Base-by-base conservation (phyloP, 768 basidiomycete species). In the Filobasidium floriforme region DNA sequence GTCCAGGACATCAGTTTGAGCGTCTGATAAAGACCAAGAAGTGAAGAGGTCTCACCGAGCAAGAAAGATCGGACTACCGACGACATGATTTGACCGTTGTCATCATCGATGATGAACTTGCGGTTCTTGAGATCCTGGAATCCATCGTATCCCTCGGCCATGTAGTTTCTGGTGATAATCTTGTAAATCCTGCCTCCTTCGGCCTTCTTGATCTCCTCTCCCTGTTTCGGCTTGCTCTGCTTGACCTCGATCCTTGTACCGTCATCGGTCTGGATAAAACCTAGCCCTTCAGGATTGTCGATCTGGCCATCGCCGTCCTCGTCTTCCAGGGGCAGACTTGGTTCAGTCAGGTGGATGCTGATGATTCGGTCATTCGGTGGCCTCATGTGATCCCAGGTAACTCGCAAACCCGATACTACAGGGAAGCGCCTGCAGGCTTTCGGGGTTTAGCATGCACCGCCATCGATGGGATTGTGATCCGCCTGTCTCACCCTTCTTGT, bases 311-410 rank as follows among this genome's bases (percentile, higher is more conserved):
- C 69, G 59, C 62, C 68, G 66, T 72, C 70, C 2, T 71, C 71
- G 19, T 73, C 70, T 19, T 68, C 82, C 77, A 71, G 81, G 79
- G 67, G 84, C 68, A 52, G 87, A 79, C 46, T 51, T 37, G 51
- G 46, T 40, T 70, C 67, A 63, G 74, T 49, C 28, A 76, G 69
- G 43, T 78, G 70, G 24, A 94, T 81, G 3, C 87, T 87, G 26
- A 87, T 77, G 7, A 96, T 84, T 18, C 92, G 86, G 62, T 86
- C 81, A 18, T 87, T 87, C 0, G 89, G 84, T 1, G 84, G 83
- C 49, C 81, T 82, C 32, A 84, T 83, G 43, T 90, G 92, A 75
- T 96, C 91, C 92, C 91, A 93, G 19, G 85, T 83, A 10, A 93
- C 87, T 12, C 85, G 85, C 44, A 93, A 83, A 19, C 92, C 92